Evolutionary conservation across 2,329 filamentous ascomycete species (phyloP).

Genomic region (Fusarium sp.): DNA sequence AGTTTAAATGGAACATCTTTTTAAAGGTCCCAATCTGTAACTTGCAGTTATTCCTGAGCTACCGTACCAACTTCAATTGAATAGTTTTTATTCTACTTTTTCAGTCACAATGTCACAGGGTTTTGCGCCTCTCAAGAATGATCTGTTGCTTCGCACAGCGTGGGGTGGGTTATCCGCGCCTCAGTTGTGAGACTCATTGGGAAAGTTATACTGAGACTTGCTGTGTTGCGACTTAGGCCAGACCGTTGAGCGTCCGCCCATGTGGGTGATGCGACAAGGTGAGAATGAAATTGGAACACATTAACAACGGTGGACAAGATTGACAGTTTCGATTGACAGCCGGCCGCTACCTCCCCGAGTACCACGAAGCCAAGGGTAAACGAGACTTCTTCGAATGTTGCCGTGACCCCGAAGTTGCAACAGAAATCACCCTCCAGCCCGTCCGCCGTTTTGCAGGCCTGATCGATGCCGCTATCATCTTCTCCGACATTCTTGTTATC

Average conservation of each 20-base stretch:
- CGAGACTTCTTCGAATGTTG: slow-evolving; percentile 99
- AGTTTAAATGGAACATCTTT: slow-evolving; percentile 25
- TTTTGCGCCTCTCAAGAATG: slow-evolving; percentile 91
- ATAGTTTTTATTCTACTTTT: background rate
- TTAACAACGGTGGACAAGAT: slow-evolving; percentile 7
- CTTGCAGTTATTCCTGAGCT: slow-evolving; percentile 19
- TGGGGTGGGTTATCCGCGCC: slow-evolving; percentile 71
- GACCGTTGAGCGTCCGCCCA: slow-evolving; percentile 90
- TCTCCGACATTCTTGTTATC: slow-evolving; percentile 97
- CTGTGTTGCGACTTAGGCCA: slow-evolving; percentile 70
- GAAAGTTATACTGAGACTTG: slow-evolving; percentile 43
- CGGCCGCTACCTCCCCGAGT: slow-evolving; percentile 96
- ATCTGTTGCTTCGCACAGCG: slow-evolving; percentile 89
- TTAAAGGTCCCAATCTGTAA: slow-evolving; percentile 27
- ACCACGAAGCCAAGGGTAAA: slow-evolving; percentile 91
- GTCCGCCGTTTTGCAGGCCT: slow-evolving; percentile 92
- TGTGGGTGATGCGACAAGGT: slow-evolving; percentile 99
- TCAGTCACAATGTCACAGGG: slow-evolving; percentile 71
- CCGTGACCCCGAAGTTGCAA: slow-evolving; percentile 91
- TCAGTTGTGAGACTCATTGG: slow-evolving; percentile 23
- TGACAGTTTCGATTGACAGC: slow-evolving; percentile 65
- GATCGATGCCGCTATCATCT: slow-evolving; percentile 97
- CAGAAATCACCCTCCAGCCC: slow-evolving; percentile 92
- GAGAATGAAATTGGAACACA: slow-evolving; percentile 47
- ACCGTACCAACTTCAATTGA: slow-evolving; percentile 11